A percentile compares a stretch with the other conserved stretches of the same genome.
Conservation (phyloP, 228 moss, liverwort and hornwort genomes). For the Sphagnum fallax region DNA sequence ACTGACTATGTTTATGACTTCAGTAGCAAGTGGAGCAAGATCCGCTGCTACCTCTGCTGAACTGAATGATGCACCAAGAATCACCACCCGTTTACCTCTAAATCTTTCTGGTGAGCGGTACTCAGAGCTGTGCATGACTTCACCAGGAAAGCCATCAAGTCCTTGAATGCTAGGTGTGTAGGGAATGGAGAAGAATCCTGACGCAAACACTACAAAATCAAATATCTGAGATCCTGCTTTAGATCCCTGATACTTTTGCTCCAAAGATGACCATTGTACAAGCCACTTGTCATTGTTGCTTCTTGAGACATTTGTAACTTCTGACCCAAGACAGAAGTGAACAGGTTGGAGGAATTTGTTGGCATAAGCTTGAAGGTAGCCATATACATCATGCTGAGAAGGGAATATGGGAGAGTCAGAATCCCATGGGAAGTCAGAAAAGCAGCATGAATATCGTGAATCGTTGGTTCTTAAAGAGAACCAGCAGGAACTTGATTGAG, state of each 20-base stretch:
- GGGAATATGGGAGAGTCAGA: conserved; percentile 9
- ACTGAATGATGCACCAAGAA: conserved; percentile 13
- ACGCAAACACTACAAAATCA: conserved; percentile 19
- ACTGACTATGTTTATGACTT: conserved; percentile 7
- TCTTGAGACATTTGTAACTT: conserved; percentile 7
- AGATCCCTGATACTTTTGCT: neutral
- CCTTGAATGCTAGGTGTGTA: conserved; percentile 10
- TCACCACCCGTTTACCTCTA: conserved; percentile 12
- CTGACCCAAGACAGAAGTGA: conserved; percentile 18
- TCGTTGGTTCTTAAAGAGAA: conserved; percentile 11
- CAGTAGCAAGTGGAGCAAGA: conserved; percentile 8
- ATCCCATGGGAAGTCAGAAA: conserved; percentile 20
- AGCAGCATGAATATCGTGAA: conserved; percentile 9
- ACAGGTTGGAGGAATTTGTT: conserved; percentile 9
- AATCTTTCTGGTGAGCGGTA: conserved; percentile 9
- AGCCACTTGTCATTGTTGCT: conserved; percentile 10
- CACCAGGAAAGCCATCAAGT: conserved; percentile 7
- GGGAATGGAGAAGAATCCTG: conserved; percentile 12
- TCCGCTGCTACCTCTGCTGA: conserved; percentile 10
- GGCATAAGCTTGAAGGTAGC: conserved; percentile 10
- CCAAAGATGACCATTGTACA: conserved; percentile 9
- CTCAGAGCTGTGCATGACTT: conserved; percentile 12
- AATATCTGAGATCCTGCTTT: neutral
- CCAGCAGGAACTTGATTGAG: conserved; percentile 2
- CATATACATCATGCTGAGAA: conserved; percentile 11